These are phyloP conservation scores for Eleusine indica DNA, from an alignment of 176 grass and related monocot genomes.

Conservation along the genomic window DNA sequence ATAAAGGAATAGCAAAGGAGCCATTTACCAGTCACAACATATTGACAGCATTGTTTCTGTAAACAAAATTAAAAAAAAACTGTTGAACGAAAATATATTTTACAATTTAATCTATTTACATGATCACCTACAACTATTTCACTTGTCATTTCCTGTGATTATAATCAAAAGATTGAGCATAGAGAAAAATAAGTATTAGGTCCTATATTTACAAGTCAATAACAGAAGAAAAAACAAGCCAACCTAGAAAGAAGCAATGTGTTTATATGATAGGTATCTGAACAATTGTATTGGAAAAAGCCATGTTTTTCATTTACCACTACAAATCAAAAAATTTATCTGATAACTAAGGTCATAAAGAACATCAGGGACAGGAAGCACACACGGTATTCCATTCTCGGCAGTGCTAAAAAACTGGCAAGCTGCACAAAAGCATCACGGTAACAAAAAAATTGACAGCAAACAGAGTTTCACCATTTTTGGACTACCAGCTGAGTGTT, in stretches of 20 bases:
- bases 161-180: not conserved
- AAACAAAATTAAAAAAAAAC: not conserved
- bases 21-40: not conserved
- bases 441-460: not conserved
- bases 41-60: not conserved
- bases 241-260: not conserved
- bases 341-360: not conserved
- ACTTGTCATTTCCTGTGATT: not conserved
- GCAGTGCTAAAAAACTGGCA: not conserved
- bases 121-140: not conserved
- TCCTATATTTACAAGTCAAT: not conserved
- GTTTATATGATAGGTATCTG: not conserved
- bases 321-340: not conserved
- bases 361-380: not conserved
- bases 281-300: not conserved
- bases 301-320: not conserved
- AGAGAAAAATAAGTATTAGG: not conserved
- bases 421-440: not conserved
- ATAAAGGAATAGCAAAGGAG: not conserved
- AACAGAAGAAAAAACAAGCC: not conserved
- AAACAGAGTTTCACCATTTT: not conserved
- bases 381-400: not conserved
- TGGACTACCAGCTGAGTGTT: not conserved
- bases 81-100: not conserved
- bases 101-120: not conserved